A percentile compares a stretch with the other conserved stretches of the same genome.
Conservation (phyloP, 495 filamentous ascomycete genomes). For the Geopyxis carbonaria region DNA sequence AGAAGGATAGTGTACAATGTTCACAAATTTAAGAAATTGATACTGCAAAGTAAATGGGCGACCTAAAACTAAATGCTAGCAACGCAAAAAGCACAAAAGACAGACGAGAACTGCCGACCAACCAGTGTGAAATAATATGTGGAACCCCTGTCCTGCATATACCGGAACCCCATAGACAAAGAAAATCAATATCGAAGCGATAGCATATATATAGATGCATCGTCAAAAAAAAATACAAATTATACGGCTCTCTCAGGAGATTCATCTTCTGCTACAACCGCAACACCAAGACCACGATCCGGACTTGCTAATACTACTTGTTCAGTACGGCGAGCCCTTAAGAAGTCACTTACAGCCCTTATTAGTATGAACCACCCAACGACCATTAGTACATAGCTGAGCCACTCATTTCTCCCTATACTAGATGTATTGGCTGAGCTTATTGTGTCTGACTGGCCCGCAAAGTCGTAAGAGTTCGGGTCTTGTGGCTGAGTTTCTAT, state of each 20-base stretch:
- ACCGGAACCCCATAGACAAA: too few species aligned
- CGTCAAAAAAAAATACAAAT: slow-evolving; percentile 6
- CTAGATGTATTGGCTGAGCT: slow-evolving; percentile 38
- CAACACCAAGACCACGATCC: slow-evolving; percentile 68
- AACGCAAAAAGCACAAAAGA: too few species aligned
- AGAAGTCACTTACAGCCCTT: slow-evolving; percentile 69
- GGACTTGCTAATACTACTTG: slow-evolving; percentile 86
- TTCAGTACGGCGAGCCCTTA: slow-evolving; percentile 75
- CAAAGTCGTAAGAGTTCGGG: slow-evolving; percentile 76
- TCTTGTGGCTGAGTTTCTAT: slow-evolving; percentile 50
- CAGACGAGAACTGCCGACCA: too few species aligned
- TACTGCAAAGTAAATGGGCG: too few species aligned
- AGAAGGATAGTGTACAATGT: too few species aligned
- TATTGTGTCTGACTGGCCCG: slow-evolving; percentile 46
- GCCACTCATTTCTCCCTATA: slow-evolving; percentile 52
- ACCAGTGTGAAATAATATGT: too few species aligned
- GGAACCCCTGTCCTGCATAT: too few species aligned
- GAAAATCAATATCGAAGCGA: slow-evolving; percentile 5
- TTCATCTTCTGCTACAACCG: slow-evolving; percentile 81
- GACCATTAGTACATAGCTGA: slow-evolving; percentile 91
- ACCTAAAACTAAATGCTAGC: too few species aligned
- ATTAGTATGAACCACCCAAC: slow-evolving; percentile 97
- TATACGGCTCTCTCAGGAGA: slow-evolving; percentile 65
- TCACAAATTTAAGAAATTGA: too few species aligned
- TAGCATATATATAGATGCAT: neutral